These are phyloP conservation scores for Meira miltonrushii DNA, from an alignment of 1,284 basidiomycete genomes.

Conservation along the genomic window DNA sequence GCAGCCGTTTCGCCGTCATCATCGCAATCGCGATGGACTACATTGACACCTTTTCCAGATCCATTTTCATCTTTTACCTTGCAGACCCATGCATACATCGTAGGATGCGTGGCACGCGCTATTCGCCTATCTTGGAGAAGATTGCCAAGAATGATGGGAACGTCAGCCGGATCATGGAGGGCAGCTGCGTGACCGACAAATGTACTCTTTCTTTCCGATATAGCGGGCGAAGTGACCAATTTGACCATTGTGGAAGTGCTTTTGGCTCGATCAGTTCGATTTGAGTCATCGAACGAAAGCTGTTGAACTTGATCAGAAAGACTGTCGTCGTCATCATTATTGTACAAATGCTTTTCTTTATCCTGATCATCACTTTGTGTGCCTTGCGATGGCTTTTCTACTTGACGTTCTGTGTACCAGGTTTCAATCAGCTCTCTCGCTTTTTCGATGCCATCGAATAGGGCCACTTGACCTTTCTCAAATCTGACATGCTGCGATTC, in stretches of 20 bases:
- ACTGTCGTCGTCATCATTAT: slow-evolving; percentile 12
- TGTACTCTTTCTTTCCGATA: slow-evolving; percentile 50
- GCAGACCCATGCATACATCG: slow-evolving; percentile 52
- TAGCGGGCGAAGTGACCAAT: slow-evolving; percentile 33
- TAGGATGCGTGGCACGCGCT: slow-evolving; percentile 47
- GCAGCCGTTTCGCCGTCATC: slow-evolving; percentile 53
- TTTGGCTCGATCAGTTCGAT: neutral
- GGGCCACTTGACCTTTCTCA: slow-evolving; percentile 31
- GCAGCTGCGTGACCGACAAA: slow-evolving; percentile 50
- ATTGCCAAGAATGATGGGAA: slow-evolving; percentile 27
- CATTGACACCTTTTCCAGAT: slow-evolving; percentile 5
- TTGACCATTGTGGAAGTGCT: slow-evolving; percentile 3
- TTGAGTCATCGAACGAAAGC: neutral
- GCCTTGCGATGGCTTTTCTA: slow-evolving; percentile 4
- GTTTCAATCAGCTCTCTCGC: slow-evolving; percentile 37
- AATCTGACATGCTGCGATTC: slow-evolving; percentile 19
- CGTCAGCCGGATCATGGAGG: slow-evolving; percentile 33
- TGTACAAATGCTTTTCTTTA: neutral
- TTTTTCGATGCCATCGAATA: slow-evolving; percentile 52
- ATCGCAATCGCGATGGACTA: slow-evolving; percentile 46
- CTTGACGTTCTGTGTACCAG: slow-evolving; percentile 30
- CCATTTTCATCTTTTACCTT: slow-evolving; percentile 20
- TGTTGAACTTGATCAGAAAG: neutral
- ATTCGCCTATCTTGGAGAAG: slow-evolving; percentile 39
- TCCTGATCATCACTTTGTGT: neutral